These are phyloP conservation scores for Asterophora lycoperdoides DNA, from an alignment of 768 basidiomycete genomes.

Conservation along the genomic window DNA sequence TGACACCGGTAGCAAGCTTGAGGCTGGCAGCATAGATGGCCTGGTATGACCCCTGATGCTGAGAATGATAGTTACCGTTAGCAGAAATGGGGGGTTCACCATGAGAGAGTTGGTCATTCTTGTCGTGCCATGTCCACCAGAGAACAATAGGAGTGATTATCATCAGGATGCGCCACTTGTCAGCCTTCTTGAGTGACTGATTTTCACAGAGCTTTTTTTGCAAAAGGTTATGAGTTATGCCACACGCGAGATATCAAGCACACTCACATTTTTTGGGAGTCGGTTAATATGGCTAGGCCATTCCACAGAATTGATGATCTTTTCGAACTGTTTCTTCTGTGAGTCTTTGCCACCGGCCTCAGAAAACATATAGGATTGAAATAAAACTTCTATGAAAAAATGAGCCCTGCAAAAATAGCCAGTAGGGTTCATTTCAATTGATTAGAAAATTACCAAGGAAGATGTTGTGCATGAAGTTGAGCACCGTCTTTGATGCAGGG, in stretches of 20 bases:
- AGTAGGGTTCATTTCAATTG: too few species aligned
- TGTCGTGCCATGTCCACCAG: slow-evolving; percentile 24
- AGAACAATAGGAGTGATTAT: slow-evolving; percentile 24
- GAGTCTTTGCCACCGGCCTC: slow-evolving; percentile 21
- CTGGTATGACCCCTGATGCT: too few species aligned
- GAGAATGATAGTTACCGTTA: too few species aligned
- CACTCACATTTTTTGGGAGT: slow-evolving; percentile 32
- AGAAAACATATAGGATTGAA: slow-evolving; percentile 22
- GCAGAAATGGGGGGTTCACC: slow-evolving; percentile 15
- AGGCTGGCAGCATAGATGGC: too few species aligned
- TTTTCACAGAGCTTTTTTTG: too few species aligned
- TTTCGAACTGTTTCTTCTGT: slow-evolving; percentile 19
- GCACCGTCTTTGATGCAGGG: slow-evolving; percentile 18
- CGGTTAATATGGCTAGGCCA: slow-evolving; percentile 29
- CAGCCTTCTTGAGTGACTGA: slow-evolving; percentile 29
- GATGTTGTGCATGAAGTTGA: too few species aligned
- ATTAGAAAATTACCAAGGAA: slow-evolving; percentile 30
- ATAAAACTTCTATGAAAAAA: slow-evolving; percentile 20
- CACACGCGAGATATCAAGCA: too few species aligned
- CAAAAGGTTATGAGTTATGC: too few species aligned
- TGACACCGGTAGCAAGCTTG: too few species aligned
- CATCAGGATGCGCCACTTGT: slow-evolving; percentile 26
- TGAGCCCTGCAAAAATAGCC: too few species aligned
- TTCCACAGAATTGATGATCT: slow-evolving; percentile 19
- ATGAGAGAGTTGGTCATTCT: slow-evolving; percentile 17